These are phyloP conservation scores for Solanum hybrid DNA, from an alignment of 305 asterid genomes.

Conservation along the genomic window DNA sequence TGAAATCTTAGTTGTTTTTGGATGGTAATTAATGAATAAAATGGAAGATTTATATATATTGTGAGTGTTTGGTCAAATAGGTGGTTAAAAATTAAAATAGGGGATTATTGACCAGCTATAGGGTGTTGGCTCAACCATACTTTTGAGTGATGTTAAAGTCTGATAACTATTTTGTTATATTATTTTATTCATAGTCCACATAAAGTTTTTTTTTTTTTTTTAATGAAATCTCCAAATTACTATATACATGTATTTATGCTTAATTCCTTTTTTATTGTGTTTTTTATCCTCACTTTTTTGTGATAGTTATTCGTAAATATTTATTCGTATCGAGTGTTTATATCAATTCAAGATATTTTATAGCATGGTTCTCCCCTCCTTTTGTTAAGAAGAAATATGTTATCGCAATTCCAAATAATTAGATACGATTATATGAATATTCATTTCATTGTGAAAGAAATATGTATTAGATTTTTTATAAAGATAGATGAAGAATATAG, in stretches of 20 bases:
- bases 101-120: conserved; percentile 16
- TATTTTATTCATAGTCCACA: background rate
- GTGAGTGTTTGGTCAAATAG: conserved; percentile 15
- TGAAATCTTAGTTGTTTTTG: background rate
- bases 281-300: background rate
- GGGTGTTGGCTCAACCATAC: conserved; percentile 22
- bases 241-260: background rate
- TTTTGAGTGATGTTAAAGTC: conserved; percentile 50
- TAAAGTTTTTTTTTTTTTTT: background rate
- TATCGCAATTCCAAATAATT: background rate
- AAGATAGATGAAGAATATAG: background rate
- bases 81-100: conserved; percentile 6
- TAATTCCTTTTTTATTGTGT: background rate
- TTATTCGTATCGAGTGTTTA: background rate
- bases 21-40: background rate
- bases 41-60: conserved; percentile 14
- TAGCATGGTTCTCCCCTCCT: background rate
- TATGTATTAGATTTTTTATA: background rate
- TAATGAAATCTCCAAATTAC: background rate
- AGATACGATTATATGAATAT: background rate
- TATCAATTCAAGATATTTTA: background rate
- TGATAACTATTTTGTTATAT: background rate
- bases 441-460: background rate
- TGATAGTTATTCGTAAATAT: background rate
- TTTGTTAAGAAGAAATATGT: background rate